Conservation (phyloP, 2,329 filamentous ascomycete species). For the Graphilbum fragrans region DNA sequence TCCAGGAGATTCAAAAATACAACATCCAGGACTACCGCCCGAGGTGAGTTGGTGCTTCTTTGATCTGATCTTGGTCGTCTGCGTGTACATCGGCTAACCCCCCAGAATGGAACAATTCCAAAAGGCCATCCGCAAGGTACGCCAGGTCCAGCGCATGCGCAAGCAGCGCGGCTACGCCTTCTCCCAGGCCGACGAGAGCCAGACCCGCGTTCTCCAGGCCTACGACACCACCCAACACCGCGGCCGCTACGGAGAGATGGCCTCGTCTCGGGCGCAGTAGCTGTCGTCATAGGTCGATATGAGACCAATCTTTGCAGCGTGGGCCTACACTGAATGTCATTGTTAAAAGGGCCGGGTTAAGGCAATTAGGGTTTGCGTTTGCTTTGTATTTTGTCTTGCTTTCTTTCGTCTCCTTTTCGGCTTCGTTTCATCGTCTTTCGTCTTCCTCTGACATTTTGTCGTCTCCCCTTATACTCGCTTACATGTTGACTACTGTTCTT, state of each 20-base stretch:
- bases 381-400: not conserved
- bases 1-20: constrained; percentile 99
- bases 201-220: constrained; percentile 88
- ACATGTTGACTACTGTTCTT: too few relatives aligned
- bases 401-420: not conserved
- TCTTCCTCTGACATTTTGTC: too few relatives aligned
- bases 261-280: constrained; percentile 17
- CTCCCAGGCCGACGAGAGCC: constrained; percentile 91
- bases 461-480: too few relatives aligned
- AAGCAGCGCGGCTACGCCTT: constrained; percentile 98
- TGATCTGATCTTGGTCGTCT: not conserved
- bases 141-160: constrained; percentile 97
- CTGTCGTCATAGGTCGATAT: too few relatives aligned
- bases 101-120: constrained; percentile 98
- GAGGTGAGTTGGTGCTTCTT: constrained; percentile 43
- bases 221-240: constrained; percentile 93
- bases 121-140: constrained; percentile 96
- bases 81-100: not conserved
- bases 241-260: constrained; percentile 94
- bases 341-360: too few relatives aligned
- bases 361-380: not conserved
- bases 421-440: too few relatives aligned
- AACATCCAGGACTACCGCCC: constrained; percentile 98
- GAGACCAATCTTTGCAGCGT: too few relatives aligned
- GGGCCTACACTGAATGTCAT: too few relatives aligned